Evolutionary conservation across 768 basidiomycete genomes (phyloP).

Genomic region (Porphyrellus cyaneotinctus): DNA sequence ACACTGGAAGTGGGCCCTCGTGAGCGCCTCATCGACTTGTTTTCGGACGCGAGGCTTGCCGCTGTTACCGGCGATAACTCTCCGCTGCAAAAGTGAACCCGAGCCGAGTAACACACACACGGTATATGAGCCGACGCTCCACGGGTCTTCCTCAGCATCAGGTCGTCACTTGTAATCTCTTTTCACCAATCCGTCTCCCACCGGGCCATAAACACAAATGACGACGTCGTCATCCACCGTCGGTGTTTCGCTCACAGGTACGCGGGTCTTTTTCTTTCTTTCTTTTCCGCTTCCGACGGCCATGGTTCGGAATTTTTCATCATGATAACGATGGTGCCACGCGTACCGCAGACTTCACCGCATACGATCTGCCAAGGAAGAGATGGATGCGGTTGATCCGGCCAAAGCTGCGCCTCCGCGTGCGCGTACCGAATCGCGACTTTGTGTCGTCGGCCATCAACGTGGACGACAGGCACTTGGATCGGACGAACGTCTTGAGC

Average conservation of each 20-base stretch:
- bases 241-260: slow-evolving; percentile 17
- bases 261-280: not conserved
- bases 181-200: not conserved
- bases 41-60: not conserved
- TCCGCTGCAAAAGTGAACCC: slow-evolving; percentile 7
- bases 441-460: slow-evolving; percentile 18
- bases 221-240: slow-evolving; percentile 6
- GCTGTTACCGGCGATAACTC: not conserved
- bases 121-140: slow-evolving; percentile 2
- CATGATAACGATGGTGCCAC: not conserved
- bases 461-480: slow-evolving; percentile 1
- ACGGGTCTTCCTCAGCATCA: not conserved
- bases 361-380: slow-evolving; percentile 20
- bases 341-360: slow-evolving; percentile 19
- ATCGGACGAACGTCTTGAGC: not conserved
- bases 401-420: slow-evolving; percentile 23
- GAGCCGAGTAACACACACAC: slow-evolving; percentile 9
- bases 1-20: not conserved
- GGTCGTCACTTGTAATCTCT: not conserved
- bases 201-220: not conserved
- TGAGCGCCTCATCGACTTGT: not conserved
- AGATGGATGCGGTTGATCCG: slow-evolving; percentile 17
- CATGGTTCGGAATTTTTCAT: not conserved
- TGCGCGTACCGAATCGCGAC: slow-evolving; percentile 3
- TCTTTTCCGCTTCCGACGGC: not conserved